Evolutionary conservation across 371 early-diverging fungal genomes (phyloP).

Genomic region (Mucor mucedo): DNA sequence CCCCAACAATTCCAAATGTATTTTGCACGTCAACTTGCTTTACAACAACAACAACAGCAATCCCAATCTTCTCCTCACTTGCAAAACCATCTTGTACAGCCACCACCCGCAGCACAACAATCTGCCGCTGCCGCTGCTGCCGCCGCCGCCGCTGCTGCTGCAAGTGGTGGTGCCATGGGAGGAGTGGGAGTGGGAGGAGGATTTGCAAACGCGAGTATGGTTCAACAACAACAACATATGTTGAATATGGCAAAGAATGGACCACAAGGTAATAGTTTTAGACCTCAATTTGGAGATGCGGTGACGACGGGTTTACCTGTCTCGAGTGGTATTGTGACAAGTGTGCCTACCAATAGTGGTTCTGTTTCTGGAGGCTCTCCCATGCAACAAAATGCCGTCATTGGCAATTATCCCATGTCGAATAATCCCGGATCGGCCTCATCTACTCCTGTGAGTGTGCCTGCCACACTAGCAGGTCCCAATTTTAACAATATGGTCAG

Average conservation of each 20-base stretch:
- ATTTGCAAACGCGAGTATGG: background rate
- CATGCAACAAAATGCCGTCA: slow-evolving; percentile 19
- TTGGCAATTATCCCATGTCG: slow-evolving; percentile 11
- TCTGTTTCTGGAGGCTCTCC: slow-evolving; percentile 8
- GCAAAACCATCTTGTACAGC: slow-evolving; percentile 10
- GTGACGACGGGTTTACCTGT: background rate
- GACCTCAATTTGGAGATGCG: slow-evolving; percentile 4
- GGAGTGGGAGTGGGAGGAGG: background rate
- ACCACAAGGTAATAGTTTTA: slow-evolving; percentile 1
- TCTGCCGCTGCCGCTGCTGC: slow-evolving; percentile 2
- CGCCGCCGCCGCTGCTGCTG: slow-evolving; percentile 9
- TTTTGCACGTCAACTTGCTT: slow-evolving; percentile 40
- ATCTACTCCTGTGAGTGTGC: slow-evolving; percentile 6
- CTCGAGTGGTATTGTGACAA: background rate
- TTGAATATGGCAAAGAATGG: slow-evolving; percentile 6
- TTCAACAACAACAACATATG: slow-evolving; percentile 5
- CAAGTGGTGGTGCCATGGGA: background rate
- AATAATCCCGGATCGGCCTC: slow-evolving; percentile 12
- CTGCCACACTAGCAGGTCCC: slow-evolving; percentile 26
- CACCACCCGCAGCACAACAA: background rate
- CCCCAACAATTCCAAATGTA: slow-evolving; percentile 45
- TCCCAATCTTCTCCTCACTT: slow-evolving; percentile 19
- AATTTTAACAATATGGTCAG: slow-evolving; percentile 10
- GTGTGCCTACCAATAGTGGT: background rate
- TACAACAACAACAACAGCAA: slow-evolving; percentile 38